Evolutionary conservation across 305 asterid genomes (phyloP), one percentile per base, ranked within the genome.

Genomic region (Coffea humblotiana): DNA sequence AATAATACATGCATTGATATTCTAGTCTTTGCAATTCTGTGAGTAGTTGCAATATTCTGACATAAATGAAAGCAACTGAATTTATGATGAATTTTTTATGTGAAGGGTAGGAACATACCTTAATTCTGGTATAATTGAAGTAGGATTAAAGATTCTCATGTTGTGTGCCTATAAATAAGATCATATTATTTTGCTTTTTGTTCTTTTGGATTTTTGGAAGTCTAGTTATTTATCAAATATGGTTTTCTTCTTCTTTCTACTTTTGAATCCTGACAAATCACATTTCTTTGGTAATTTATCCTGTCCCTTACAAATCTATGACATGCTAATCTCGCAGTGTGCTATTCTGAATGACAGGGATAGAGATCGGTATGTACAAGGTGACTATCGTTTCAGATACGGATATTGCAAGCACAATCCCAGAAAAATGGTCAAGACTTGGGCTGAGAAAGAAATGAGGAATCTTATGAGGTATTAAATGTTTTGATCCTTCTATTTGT

Each of bases 361-460:
- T 80, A 88, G 99, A 89, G 98, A 96, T 88, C 93, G 96, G 72
- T 96, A 96, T 66, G 98, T 96, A 58, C 98, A 96, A 85, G 99
- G 99, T 80, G 98, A 96, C 85, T 96, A 91, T 79, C 89, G 98
- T 74, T 96, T 96, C 80, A 88, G 98, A 88, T 82, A 86, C 84
- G 98, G 97, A 80, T 94, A 94, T 86, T 94, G 99, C 92, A 96
- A 92, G 90, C 96, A 91, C 88, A 96, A 96, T 82, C 99, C 99
- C 43, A 85, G 98, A 65, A 91, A 94, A 86, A 96, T 96, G 99
- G 99, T 96, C 48, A 91, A 96, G 83, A 91, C 97, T 56, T 96
- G 98, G 99, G 97, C 99, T 79, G 98, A 96, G 89, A 96, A 96
- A 80, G 99, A 96, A 90, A 91, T 94, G 99, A 91, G 98, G 86